Base-by-base conservation (phyloP, 2,329 filamentous ascomycete genomes). In the Aspergillus awamori region DNA sequence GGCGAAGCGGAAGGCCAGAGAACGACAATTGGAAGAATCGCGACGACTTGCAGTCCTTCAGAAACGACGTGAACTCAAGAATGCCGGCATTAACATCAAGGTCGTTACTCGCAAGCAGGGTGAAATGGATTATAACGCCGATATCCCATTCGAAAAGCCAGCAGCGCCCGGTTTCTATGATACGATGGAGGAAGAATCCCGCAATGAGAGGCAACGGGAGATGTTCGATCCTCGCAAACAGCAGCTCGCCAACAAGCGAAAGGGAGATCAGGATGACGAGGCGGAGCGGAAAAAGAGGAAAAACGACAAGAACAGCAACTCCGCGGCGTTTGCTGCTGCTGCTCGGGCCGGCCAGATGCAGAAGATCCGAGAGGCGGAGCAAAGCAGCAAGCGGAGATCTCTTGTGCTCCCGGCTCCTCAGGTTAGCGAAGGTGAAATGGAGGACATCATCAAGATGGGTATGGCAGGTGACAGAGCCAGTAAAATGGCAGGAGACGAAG, bases 81-180 rank as follows among this genome's bases (percentile, higher is more conserved):
- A 93, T 74, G 93, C 95, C 1, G 95, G 95, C 52, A 98, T 99
- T 79, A 99, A 99, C 76, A 93, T 98, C 81, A 99, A 98, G 79
- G 89, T 98, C 60, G 88, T 88, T 2, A 95, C 90, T 13, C 87
- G 90, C 63, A 98, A 98, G 82, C 89, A 92, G 82, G 95, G 95
- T 0, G 90, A 98, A 81, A 99, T 99, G 92, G 95, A 99, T 78
- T 99, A 99, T 82, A 99, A 99, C 77, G 95, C 95, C 70, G 95
- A 99, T 70, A 96, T 99, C 66, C 95, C 95, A 0, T 98, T 99
- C 67, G 95, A 99, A 77, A 97, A 95, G 78, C 91, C 91, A 65
- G 89, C 95, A 0, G 89, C 90, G 0, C 82, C 88, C 22, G 95
- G 95, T 11, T 99, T 99, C 75, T 97, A 94, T 79, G 94, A 99